Conservation (phyloP, 768 basidiomycete genomes). For the Baorangia bicolor region DNA sequence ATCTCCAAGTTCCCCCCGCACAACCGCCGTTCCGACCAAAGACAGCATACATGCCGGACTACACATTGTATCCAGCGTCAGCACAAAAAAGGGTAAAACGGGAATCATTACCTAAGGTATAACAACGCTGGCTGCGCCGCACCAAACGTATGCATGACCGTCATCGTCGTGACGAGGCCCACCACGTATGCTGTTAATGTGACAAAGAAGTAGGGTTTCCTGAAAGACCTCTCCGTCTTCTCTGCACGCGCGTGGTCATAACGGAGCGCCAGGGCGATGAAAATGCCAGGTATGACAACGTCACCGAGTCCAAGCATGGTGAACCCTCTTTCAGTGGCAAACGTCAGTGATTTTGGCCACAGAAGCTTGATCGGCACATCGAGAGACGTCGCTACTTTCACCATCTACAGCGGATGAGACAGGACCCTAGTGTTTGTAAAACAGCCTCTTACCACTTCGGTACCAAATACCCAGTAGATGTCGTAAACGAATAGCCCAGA, state of each 20-base stretch:
- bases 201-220: conserved; percentile 75
- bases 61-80: conserved; percentile 3
- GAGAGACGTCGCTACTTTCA: conserved; percentile 84
- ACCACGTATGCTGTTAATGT: conserved; percentile 67
- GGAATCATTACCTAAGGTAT: conserved; percentile 87
- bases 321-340: conserved; percentile 56
- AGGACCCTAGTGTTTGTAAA: not conserved
- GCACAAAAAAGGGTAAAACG: not conserved
- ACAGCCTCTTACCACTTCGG: conserved; percentile 64
- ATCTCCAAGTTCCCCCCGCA: conserved; percentile 66
- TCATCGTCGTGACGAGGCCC: conserved; percentile 76
- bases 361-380: conserved; percentile 94
- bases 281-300: conserved; percentile 64
- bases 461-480: conserved; percentile 93
- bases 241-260: conserved; percentile 65
- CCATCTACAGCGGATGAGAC: conserved; percentile 59
- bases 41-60: conserved; percentile 79
- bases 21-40: conserved; percentile 55
- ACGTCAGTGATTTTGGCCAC: conserved; percentile 68
- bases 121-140: conserved; percentile 89
- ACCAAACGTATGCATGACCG: conserved; percentile 76
- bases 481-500: conserved; percentile 90
- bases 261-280: conserved; percentile 83
- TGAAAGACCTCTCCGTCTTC: conserved; percentile 39
- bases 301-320: conserved; percentile 95